Conservation (phyloP, 2,329 filamentous ascomycete genomes). For the Fusarium dlaminii region DNA sequence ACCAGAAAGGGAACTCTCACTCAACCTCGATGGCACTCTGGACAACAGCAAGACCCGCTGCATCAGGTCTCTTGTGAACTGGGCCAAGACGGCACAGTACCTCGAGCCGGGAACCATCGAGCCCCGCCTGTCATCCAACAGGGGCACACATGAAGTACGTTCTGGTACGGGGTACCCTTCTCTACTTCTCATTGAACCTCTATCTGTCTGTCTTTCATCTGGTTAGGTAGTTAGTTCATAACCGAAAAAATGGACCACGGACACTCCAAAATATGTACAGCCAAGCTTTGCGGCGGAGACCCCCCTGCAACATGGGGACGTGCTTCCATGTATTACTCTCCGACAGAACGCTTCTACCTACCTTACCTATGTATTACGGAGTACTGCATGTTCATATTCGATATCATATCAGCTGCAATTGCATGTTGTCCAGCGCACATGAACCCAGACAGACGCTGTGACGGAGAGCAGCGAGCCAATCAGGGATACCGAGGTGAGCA, state of each 20-base stretch:
- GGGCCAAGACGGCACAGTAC: slow-evolving; percentile 27
- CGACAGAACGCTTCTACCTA: not conserved
- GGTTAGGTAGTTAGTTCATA: not conserved
- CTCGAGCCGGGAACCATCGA: slow-evolving; percentile 16
- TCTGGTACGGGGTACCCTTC: slow-evolving; percentile 28
- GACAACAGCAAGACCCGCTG: slow-evolving; percentile 11
- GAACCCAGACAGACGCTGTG: slow-evolving; percentile 8
- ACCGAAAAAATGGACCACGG: slow-evolving; percentile 1
- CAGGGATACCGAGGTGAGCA: slow-evolving; percentile 22
- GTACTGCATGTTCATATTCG: not conserved
- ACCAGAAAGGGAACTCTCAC: slow-evolving; percentile 20
- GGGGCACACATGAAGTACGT: slow-evolving; percentile 20
- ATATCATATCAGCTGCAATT: slow-evolving; percentile 1
- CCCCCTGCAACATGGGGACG: slow-evolving; percentile 9
- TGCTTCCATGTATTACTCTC: slow-evolving; percentile 6
- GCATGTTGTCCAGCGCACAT: not conserved
- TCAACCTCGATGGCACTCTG: slow-evolving; percentile 2
- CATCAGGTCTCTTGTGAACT: slow-evolving; percentile 18
- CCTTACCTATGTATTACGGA: not conserved
- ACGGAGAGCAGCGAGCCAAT: slow-evolving; percentile 25
- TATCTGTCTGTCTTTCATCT: slow-evolving; percentile 8
- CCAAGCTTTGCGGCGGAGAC: slow-evolving; percentile 31
- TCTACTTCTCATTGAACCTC: slow-evolving; percentile 8
- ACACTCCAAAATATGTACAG: not conserved
- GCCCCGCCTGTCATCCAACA: slow-evolving; percentile 26